Base-by-base conservation (phyloP, 108 stramenopile genomes). In the Cyclotella kingstonii region DNA sequence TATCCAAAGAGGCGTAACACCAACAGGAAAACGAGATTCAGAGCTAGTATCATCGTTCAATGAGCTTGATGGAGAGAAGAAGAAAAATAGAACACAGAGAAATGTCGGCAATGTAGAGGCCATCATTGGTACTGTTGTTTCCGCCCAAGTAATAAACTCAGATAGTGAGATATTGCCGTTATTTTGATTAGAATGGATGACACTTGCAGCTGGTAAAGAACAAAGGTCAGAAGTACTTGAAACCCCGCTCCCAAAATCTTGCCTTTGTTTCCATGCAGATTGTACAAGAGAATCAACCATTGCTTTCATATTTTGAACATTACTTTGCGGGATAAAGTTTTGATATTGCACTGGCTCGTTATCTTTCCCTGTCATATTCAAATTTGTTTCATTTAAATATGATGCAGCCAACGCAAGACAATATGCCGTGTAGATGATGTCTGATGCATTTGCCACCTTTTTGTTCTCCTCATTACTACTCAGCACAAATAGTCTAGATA, bases 71-170 rank as follows among this genome's bases (percentile, higher is more conserved):
- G 48, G 54, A 84, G 33, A 68, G 58, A 73, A 89, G 85, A 36
- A 77, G 67, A 84, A 82, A 36, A 93, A 80, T 14, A 93, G 11
- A 4, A 50, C 55, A 70, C 84, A 81, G 17, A 85, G 62, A 54
- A 93, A 87, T 11, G 84, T 87, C 2, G 83, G 66, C 41, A 93
- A 56, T 5, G 80, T 60, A 35, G 81, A 72, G 9, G 73, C 77
- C 30, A 89, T 78, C 70, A 84, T 63, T 10, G 91, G 91, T 42
- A 70, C 80, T 30, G 70, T 78, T 8, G 68, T 70, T 65, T 93
- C 88, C 27, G 79, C 74, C 87, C 86, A 93, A 43, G 75, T 84
- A 11, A 80, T 40, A 7, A 89, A 81, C 45, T 84, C 86, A 17
- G 69, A 70, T 35, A 79, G 69, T 4, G 68, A 45, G 25, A 84